Evolutionary conservation across 352 stramenopile genomes (phyloP), one percentile per base, ranked within the genome.

Genomic region (Aphanomyces euteiches): DNA sequence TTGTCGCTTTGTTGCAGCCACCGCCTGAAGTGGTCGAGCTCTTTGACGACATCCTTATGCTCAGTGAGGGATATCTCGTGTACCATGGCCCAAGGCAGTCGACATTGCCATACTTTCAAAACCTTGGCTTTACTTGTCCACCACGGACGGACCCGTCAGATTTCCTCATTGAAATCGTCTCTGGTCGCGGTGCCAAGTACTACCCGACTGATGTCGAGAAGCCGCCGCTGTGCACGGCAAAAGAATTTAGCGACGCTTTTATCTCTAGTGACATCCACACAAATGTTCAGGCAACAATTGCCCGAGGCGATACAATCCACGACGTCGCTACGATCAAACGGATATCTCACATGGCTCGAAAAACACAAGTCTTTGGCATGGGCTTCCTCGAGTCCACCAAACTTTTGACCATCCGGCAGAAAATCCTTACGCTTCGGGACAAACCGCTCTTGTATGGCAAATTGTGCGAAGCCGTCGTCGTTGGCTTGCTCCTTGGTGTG

Each of bases 401-500:
- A 67, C 66, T 90, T 47, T 57, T 92, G 36, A 21, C 89, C 7
- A 78, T 80, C 48, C 80, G 84, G 3, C 82, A 90, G 65, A 89
- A 86, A 71, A 82, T 80, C 6, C 79, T 90, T 19, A 87, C 77
- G 80, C 43, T 89, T 5, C 82, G 82, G 17, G 77, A 94, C 12
- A 75, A 74, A 8, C 75, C 84, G n/a, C 59, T 91, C 2, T 43
- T 90, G 13, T 88, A 76, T 74, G 83, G 83, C 7, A 90, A 90
- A 47, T n/a, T 89, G 2, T 71, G 87, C 12, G 82, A 89, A 67
- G 82, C 78, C 0, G 13, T 90, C 7, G 75, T 95, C n/a, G 82
- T 95, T 36, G 89, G 90, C 45, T 56, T 96, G 0, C 80, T 91
- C 34, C 78, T 96, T 2, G 91, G 88, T 41, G 81, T 89, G 66